Base-by-base conservation (phyloP, 768 basidiomycete genomes). In the Podaxis carcinomalis region DNA sequence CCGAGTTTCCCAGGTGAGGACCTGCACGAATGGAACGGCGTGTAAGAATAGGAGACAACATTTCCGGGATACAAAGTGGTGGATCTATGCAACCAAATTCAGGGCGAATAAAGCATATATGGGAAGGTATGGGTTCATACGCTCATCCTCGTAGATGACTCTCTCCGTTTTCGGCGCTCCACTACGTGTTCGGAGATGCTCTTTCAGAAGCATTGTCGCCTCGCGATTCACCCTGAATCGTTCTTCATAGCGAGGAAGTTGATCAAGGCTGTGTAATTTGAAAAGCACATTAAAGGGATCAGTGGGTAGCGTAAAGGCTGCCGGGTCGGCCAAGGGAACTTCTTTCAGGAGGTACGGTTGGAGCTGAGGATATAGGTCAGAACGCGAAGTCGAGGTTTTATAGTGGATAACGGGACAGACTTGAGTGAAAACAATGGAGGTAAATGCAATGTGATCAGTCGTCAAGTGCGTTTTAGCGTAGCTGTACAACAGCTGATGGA, bases 11-110 rank as follows among this genome's bases (percentile, higher is more conserved):
- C n/a, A 82, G 79, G 5, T 77, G 63, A 37, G 68, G 70, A 1
- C 81, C 83, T 7, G 83, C 85, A n/a, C 71, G 76, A 39, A 70
- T 72, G 2, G 86, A 78, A 14, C 74, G 73, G 37, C 74, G 72
- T 47, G 84, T 81, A 19, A 84, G 64, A 11, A 83, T 65, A 10
- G 83, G 79, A 9, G 77, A 73, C 61, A 82, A 67, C 4, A 75
- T 79, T 57, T 77, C 74, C 11, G 27, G 25, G 11, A 58, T 56
- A 21, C 25, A 44, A 56, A 52, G 35, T 36, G 44, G 28, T 35
- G 62, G 56, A 62, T 57, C 57, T 60, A 39, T 25, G 32, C 42
- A 44, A 19, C 14, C 16, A n/a, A 19, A 42, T 42, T 27, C 14
- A 47, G 10, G 2, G 40, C 5, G 47, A 36, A 60, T 23, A 58